Base-by-base conservation (phyloP, 768 basidiomycete species). In the Auricularia heimuer region DNA sequence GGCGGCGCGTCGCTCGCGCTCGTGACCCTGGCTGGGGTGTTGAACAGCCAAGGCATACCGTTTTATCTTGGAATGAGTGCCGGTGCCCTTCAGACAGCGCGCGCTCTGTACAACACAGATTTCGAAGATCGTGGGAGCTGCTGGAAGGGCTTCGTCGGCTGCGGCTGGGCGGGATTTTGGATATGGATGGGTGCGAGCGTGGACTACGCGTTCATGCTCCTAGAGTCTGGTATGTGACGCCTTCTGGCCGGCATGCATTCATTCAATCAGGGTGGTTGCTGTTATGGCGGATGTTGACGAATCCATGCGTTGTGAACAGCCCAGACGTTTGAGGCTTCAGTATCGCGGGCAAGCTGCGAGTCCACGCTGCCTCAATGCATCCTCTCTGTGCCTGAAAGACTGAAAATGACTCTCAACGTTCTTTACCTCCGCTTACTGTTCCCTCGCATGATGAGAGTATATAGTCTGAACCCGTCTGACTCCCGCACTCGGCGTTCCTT, bases 141-240 rank as follows among this genome's bases (percentile, higher is more conserved):
- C 72, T 97, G 94, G 94, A 82, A 81, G 67, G 91, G 91, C 4
- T 99, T 99, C 66, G 82, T 84, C 4, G 86, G 87, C 1, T 96
- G 93, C 73, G 92, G 92, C 0, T 92, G 88, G 87, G 79, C 89
- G 34, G 94, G 94, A 0, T 89, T 91, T 67, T 88, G 87, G 86
- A 77, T 96, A 12, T 94, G 90, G 90, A 82, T 85, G 75, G 94
- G 94, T 10, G 81, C 90, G 14, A 71, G 85, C 11, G 82, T 75
- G 14, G 94, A 97, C 75, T 94, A 92, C 71, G 70, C 72, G 4
- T 65, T 67, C 47, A 56, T 77, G 67, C 33, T 65, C 18, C 12
- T 42, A 8, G 18, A 60, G 16, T 64, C 54, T 21, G 63, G n/a
- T n/a, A 37, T 21, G 61, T 21, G 35, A 37, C 29, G 12, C 24